Evolutionary conservation across 139 green algal species (phyloP).

Genomic region (Chlamydomonas sp.): DNA sequence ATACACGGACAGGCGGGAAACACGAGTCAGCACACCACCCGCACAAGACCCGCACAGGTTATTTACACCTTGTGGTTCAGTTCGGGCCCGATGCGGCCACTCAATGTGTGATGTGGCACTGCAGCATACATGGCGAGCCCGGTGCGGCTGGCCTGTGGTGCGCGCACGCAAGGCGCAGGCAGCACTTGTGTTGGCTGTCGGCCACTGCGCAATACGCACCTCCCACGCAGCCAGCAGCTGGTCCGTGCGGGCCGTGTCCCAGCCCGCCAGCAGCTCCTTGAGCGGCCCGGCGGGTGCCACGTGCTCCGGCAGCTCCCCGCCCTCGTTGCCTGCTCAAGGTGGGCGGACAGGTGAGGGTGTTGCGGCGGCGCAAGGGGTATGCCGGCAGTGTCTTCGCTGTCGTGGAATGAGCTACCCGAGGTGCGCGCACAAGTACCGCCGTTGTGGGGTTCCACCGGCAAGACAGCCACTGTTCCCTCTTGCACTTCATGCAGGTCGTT

Average conservation of each 20-base stretch:
- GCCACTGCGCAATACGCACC: not conserved
- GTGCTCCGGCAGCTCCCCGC: constrained; percentile 53
- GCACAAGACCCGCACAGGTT: no score
- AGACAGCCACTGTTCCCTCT: not conserved
- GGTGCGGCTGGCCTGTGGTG: no score
- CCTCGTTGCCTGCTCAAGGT: constrained; percentile 41
- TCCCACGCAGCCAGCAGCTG: constrained; percentile 31
- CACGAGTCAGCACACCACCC: not conserved
- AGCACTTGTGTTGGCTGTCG: no score
- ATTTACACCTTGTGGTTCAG: no score
- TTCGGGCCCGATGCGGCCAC: no score
- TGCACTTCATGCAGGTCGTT: not conserved
- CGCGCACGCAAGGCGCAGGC: no score
- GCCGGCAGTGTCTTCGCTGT: not conserved
- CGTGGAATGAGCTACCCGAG: not conserved
- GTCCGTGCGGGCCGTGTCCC: constrained; percentile 52
- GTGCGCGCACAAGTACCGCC: not conserved
- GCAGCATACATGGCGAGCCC: not conserved
- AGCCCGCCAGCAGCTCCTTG: constrained; percentile 43
- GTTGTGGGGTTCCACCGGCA: not conserved
- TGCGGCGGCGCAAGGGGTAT: not conserved
- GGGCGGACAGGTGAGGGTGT: not conserved
- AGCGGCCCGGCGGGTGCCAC: constrained; percentile 45
- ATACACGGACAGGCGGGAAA: not conserved
- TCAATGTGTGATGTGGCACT: not conserved